Base-by-base conservation (phyloP, 495 filamentous ascomycete genomes). In the Tuber magnatum region DNA sequence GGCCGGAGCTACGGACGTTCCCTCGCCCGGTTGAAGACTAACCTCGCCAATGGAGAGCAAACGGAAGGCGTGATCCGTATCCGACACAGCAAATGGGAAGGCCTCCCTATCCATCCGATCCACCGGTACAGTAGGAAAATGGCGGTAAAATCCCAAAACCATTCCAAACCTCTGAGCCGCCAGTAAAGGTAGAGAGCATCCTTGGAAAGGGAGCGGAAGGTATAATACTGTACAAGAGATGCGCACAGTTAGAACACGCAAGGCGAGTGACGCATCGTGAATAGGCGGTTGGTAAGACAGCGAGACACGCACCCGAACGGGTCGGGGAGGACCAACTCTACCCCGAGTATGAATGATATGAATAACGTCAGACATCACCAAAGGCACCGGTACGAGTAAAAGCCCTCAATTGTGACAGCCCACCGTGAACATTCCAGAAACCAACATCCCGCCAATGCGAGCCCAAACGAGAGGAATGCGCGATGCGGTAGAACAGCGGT, bases 121-220 rank as follows among this genome's bases (percentile, higher is more conserved):
- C 92, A 41, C 39, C 39, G 7, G 39, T 7, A 40, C 39, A 40
- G 39, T 7, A 40, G 7, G 39, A 40, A 2, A 40, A 2, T 7
- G 7, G 3, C 3, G 39, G 39, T 40, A 40, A 2, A 40, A 90
- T 94, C n/a, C 89, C 90, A 10, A 95, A 95, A 80, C 92, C 92
- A 18, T 94, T 94, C 78, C 86, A 88, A n/a, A 90, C 69, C 84
- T 87, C 16, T 2, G 91, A 93, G 43, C 84, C 94, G 32, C 85
- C 91, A 43, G 88, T 89, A 12, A 92, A 91, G 84, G 91, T 93
- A 76, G 86, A 87, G 74, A 85, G 70, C 68, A 75, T 83, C 75
- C 68, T 70, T 20, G 74, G 14, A 83, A 71, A 51, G 72, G 14
- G 3, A 12, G 1, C 0, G 41, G 7, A 42, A 0, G 65, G 61